Conservation (phyloP, 768 basidiomycete species). For the Suillus discolor region DNA sequence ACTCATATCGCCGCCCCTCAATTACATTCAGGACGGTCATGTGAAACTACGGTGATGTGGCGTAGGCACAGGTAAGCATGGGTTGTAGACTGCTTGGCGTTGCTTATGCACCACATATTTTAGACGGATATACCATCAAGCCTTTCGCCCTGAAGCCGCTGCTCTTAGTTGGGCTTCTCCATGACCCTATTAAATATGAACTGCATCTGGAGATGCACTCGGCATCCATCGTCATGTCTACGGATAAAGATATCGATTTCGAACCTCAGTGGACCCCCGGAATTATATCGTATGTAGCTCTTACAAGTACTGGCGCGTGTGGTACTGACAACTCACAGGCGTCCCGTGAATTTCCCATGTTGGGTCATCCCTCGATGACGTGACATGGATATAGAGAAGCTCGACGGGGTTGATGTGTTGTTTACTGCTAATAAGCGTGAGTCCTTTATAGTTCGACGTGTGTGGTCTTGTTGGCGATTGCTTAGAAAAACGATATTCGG, state of each 20-base stretch:
- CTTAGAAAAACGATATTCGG: neutral
- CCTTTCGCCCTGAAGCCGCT: conserved; percentile 15
- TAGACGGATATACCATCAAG: conserved; percentile 32
- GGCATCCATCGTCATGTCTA: conserved; percentile 35
- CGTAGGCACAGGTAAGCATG: conserved; percentile 24
- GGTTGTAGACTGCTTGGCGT: conserved; percentile 36
- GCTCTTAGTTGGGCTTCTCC: conserved; percentile 35
- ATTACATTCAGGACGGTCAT: conserved; percentile 44
- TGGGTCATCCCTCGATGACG: conserved; percentile 19
- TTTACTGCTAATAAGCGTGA: too few species aligned
- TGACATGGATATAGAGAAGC: conserved; percentile 11
- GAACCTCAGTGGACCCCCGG: too few species aligned
- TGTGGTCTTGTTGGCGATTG: neutral
- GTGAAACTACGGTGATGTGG: conserved; percentile 34
- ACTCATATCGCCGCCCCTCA: conserved; percentile 17
- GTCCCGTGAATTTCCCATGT: conserved; percentile 25
- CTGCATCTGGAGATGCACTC: conserved; percentile 33
- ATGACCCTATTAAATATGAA: conserved; percentile 28
- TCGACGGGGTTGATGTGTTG: neutral
- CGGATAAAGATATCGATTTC: too few species aligned
- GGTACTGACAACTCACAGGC: conserved; percentile 17
- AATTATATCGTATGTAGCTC: conserved; percentile 3
- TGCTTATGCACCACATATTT: conserved; percentile 34
- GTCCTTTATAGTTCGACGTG: neutral
- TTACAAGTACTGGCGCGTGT: neutral